Evolutionary conservation across 306 rosid species (phyloP), one percentile per base, ranked within the genome.

Genomic region (Cicer yamashitae): DNA sequence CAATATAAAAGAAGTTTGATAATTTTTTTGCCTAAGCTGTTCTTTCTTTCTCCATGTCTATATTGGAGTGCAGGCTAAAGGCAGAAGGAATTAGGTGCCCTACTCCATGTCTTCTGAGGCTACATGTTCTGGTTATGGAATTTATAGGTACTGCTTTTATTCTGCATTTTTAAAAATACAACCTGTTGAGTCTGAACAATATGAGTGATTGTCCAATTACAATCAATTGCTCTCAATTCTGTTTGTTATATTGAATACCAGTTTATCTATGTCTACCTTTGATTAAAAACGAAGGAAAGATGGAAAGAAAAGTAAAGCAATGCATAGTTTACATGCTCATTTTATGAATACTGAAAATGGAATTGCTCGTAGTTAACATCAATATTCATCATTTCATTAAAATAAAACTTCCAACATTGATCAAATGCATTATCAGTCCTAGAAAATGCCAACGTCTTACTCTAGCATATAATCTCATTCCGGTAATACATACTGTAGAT

Each of bases 21-120:
- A 50, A 13, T 66, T 14, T 72, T 48, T 47, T 68, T 62, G 14
- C 72, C 6, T 44, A 46, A 73, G 8, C 40, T 57, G 48, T 74
- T 65, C 43, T 50, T 71, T 67, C 54, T 39, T 66, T 50, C 34
- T 10, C 64, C 41, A 66, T 38, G 4, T 74, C 37, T 59, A 10
- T 74, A 37, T 67, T 73, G 45, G 13, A 39, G 81, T 84, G 78
- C 88, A 94, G 98, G 94, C 77, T 94, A 74, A 90, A 87, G 86
- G 93, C 90, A 13, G 90, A 87, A 7, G 96, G 97, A 75, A 84
- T 94, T 73, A 88, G 96, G 77, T 90, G 98, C 81, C 97, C 98
- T 11, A 72, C 83, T 10, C 87, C 91, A 53, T 40, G 67, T 37
- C 87, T 84, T 70, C 82, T 91, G 77, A 86, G 94, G 73, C 78